phyloP scores from a whole-genome alignment of 2,329 filamentous ascomycete species.

The Aspergillus hiratsukae region DNA sequence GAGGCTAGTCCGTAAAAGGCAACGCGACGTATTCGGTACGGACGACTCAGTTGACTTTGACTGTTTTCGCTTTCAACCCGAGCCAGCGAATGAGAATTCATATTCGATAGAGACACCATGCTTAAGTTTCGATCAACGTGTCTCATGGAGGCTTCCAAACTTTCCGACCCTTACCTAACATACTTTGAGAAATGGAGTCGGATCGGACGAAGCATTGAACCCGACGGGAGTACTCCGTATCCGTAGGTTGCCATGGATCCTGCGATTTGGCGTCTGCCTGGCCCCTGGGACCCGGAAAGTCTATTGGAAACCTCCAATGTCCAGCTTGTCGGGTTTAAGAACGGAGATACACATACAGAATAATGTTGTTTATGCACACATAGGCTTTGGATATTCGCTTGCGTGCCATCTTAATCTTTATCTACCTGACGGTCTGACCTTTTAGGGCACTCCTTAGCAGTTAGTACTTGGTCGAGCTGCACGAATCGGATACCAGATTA shows the following conservation, averaged over 20 bases:
- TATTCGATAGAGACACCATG: not conserved
- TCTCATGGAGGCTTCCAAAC: not conserved
- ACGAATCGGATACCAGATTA: not conserved
- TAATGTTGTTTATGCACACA: not conserved
- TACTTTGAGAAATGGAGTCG: not conserved
- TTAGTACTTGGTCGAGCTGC: not conserved
- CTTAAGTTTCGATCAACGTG: not conserved
- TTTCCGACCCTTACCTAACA: too few species aligned
- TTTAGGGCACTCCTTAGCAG: not conserved
- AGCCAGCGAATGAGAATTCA: not conserved
- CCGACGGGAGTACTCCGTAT: not conserved
- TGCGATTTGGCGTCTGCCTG: not conserved
- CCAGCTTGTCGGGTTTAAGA: not conserved
- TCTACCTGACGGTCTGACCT: too few species aligned
- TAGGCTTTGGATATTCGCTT: not conserved
- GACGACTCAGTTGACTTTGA: not conserved
- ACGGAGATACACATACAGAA: too few species aligned
- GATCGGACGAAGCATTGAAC: not conserved
- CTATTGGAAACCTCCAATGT: not conserved
- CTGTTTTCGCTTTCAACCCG: not conserved
- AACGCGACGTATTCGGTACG: not conserved
- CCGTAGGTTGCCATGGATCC: not conserved
- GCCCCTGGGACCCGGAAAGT: not conserved
- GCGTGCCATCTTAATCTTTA: not conserved
- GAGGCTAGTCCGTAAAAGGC: not conserved